These are phyloP conservation scores for Fusarium sp. DNA, from an alignment of 2,329 filamentous ascomycete genomes.

Conservation along the genomic window DNA sequence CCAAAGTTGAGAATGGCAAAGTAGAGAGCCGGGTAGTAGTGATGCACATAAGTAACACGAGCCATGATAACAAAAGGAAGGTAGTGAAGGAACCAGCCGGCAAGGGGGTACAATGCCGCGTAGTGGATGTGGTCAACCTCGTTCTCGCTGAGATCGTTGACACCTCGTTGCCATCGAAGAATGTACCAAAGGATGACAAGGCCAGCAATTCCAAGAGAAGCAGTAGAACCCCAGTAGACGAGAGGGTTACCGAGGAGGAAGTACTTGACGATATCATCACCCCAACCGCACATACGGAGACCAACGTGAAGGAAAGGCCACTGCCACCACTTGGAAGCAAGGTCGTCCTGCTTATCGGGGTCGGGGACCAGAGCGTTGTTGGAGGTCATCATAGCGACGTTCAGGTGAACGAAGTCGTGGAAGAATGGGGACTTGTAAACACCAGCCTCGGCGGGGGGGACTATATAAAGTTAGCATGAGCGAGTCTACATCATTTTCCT, in stretches of 20 bases:
- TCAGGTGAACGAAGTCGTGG: conserved; percentile 96
- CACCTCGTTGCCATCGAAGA: conserved; percentile 95
- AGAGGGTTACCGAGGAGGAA: conserved; percentile 97
- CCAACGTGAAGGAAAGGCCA: conserved; percentile 97
- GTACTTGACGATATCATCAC: conserved; percentile 94
- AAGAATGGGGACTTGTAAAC: conserved; percentile 97
- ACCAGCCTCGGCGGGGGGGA: conserved; percentile 86
- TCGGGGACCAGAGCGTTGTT: conserved; percentile 98
- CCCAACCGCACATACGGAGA: conserved; percentile 98
- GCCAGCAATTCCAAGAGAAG: conserved; percentile 76
- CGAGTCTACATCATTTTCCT: not conserved
- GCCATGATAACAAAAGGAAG: conserved; percentile 97
- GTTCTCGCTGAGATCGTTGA: conserved; percentile 76
- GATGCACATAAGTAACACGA: conserved; percentile 97
- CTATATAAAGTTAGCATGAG: conserved; percentile 53
- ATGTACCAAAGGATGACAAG: conserved; percentile 83
- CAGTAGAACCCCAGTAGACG: conserved; percentile 94
- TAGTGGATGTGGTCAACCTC: conserved; percentile 97
- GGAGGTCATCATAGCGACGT: conserved; percentile 99
- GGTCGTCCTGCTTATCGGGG: conserved; percentile 97
- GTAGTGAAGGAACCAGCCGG: conserved; percentile 97
- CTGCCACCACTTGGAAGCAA: conserved; percentile 97
- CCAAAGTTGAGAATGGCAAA: conserved; percentile 92
- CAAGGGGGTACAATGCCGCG: conserved; percentile 85
- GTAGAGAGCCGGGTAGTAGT: conserved; percentile 98